Percentiles rank a stretch among this genome's conserved stretches.
phyloP scores from a whole-genome alignment of 192 early-diverging fungal species.

The Chytriomyces confervae region DNA sequence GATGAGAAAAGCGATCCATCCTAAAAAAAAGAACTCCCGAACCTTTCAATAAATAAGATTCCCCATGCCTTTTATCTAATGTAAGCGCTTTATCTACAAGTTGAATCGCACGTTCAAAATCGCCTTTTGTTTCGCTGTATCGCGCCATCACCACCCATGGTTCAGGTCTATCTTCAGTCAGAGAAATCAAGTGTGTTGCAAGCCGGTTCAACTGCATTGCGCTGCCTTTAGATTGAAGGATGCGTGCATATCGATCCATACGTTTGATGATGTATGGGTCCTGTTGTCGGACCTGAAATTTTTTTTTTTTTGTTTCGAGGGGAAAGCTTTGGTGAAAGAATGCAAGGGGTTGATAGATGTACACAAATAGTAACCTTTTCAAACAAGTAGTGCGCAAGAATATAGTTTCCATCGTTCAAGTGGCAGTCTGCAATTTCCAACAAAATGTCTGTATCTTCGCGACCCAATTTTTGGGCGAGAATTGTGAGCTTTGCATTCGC shows the following conservation, averaged over 20 bases:
- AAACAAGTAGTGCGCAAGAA: neutral
- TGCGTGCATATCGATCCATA: constrained; percentile 27
- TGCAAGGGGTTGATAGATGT: neutral
- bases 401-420: neutral
- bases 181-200: constrained; percentile 1
- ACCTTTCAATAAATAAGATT: constrained; percentile 20
- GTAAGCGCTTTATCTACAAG: constrained; percentile 16
- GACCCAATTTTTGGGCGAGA: neutral
- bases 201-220: constrained; percentile 6
- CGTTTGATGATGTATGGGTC: constrained; percentile 16
- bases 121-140: constrained; percentile 26
- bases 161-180: constrained; percentile 8
- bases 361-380: neutral
- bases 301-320: neutral
- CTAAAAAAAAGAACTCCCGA: neutral
- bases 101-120: constrained; percentile 14
- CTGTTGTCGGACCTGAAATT: constrained; percentile 11
- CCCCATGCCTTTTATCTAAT: constrained; percentile 6
- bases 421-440: constrained; percentile 20
- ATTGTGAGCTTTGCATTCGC: neutral
- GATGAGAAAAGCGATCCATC: neutral
- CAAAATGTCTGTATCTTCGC: neutral
- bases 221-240: constrained; percentile 10
- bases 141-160: constrained; percentile 26
- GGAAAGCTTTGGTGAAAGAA: neutral